Conservation (phyloP, 2,329 filamentous ascomycete genomes). For the Fusarium sororula region DNA sequence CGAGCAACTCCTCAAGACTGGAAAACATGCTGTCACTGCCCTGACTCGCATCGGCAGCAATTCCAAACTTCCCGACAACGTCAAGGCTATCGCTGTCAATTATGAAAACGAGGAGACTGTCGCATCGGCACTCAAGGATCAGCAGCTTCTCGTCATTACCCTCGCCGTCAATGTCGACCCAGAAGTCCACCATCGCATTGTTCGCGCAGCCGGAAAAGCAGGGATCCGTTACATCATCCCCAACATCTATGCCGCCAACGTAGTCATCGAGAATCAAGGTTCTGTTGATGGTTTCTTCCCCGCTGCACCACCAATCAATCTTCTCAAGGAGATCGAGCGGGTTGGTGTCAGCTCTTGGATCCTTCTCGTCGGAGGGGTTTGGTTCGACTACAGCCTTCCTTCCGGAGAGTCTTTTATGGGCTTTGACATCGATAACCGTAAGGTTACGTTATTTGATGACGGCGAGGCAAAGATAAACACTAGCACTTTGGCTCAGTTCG, state of each 20-base stretch:
- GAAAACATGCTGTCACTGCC: constrained; percentile 60
- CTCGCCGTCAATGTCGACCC: constrained; percentile 48
- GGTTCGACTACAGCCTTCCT: constrained; percentile 17
- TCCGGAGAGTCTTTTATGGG: constrained; percentile 43
- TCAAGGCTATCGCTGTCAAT: constrained; percentile 51
- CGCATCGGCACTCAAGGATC: constrained; percentile 56
- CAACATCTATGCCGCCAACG: constrained; percentile 50
- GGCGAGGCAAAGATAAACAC: constrained; percentile 3
- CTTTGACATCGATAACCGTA: constrained; percentile 57
- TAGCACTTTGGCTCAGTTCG: constrained; percentile 2
- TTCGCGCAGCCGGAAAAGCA: constrained; percentile 57
- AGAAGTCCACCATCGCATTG: constrained; percentile 52
- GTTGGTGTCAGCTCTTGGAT: constrained; percentile 15
- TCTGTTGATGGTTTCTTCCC: background rate
- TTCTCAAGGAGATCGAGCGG: background rate
- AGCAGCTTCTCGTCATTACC: constrained; percentile 61
- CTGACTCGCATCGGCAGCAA: constrained; percentile 55
- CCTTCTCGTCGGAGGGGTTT: constrained; percentile 7
- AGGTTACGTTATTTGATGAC: constrained; percentile 31
- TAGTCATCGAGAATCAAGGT: constrained; percentile 23
- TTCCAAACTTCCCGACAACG: constrained; percentile 51
- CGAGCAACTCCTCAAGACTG: constrained; percentile 53
- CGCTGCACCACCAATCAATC: background rate
- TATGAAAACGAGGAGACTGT: constrained; percentile 53
- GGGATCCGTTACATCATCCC: constrained; percentile 58